Evolutionary conservation across 2,329 filamentous ascomycete species (phyloP), one percentile per base, ranked within the genome.

Genomic region (Sarocladium oryzae): DNA sequence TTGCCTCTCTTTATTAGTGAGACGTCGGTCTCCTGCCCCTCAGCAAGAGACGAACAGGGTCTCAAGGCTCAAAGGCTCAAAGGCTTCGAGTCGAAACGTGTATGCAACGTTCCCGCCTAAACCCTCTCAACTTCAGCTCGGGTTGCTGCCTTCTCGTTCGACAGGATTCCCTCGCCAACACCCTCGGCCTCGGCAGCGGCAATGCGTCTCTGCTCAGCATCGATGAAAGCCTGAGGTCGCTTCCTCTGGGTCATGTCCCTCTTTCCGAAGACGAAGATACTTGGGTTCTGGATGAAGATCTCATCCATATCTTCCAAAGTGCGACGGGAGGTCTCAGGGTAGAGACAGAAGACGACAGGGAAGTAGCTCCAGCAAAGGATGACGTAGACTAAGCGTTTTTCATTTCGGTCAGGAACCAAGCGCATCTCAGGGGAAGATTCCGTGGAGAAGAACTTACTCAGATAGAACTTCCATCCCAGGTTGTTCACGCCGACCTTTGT

Each of bases 231-330:
- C 49, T 63, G 64, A 0, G 68, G 68, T 3, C 68, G 62, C 20
- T 59, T 57, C n/a, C 65, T 65, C 48, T 69, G 62, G 3, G 65
- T 69, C 48, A 70, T 55, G 15, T 58, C 57, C 4, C 56, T 53
- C 49, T 66, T 63, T 23, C 61, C 57, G 28, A 60, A 69, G 13
- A 71, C 67, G 30, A 69, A 56, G 13, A 63, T 37, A 13, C 56
- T 57, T 1, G 60, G 60, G 37, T 63, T 58, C 30, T 59, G 58
- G 32, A 63, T 62, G 53, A 69, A 71, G 36, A 71, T 70, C 51
- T 70, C 61, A 54, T 76, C 72, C 60, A 76, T 75, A 40, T 76
- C 73, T 56, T 77, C 74, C 6, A 77, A 63, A 0, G 73, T 70
- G 9, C 69, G 64, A 43, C 71, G 64, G 5, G 69, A 60, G 1